Percentiles rank a stretch among this genome's conserved stretches.
phyloP scores from a whole-genome alignment of 2,329 filamentous ascomycete species.

The Phialophora tarda region DNA sequence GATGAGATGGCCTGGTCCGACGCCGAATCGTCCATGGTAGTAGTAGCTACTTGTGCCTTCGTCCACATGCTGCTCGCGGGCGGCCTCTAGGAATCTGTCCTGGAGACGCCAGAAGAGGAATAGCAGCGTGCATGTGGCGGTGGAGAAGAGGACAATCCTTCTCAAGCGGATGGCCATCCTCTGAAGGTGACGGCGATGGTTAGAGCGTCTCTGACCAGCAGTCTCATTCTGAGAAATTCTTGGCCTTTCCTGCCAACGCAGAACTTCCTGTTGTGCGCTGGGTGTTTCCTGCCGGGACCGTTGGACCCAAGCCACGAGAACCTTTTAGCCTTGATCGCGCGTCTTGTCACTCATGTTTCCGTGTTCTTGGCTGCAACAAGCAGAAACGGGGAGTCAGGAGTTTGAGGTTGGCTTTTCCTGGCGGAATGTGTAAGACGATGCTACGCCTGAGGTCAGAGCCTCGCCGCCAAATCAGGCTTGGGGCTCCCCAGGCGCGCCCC shows the following conservation, averaged over 20 bases:
- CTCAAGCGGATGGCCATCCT: slow-evolving; percentile 13
- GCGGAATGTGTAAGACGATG: neutral
- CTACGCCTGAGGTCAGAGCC: neutral
- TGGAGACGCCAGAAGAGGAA: slow-evolving; percentile 12
- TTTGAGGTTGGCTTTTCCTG: too few species aligned
- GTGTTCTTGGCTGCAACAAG: neutral
- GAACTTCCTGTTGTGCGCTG: neutral
- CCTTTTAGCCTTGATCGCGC: neutral
- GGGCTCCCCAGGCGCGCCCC: too few species aligned
- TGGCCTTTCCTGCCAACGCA: neutral
- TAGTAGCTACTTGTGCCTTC: neutral
- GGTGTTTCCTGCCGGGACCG: neutral
- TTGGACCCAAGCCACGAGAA: neutral
- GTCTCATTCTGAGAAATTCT: neutral
- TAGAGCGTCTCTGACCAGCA: neutral
- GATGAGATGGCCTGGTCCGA: slow-evolving; percentile 10
- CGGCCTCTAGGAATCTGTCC: neutral
- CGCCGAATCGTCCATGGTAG: neutral
- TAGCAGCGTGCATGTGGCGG: slow-evolving; percentile 4
- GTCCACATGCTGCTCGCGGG: neutral
- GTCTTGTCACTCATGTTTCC: neutral
- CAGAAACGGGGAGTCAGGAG: neutral
- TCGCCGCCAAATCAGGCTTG: neutral
- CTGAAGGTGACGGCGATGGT: neutral
- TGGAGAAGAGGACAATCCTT: neutral